A percentile compares a stretch with the other conserved stretches of the same genome.
Evolutionary conservation across 148 eudicot genomes (phyloP).

Genomic region (Nepenthes gracilis): DNA sequence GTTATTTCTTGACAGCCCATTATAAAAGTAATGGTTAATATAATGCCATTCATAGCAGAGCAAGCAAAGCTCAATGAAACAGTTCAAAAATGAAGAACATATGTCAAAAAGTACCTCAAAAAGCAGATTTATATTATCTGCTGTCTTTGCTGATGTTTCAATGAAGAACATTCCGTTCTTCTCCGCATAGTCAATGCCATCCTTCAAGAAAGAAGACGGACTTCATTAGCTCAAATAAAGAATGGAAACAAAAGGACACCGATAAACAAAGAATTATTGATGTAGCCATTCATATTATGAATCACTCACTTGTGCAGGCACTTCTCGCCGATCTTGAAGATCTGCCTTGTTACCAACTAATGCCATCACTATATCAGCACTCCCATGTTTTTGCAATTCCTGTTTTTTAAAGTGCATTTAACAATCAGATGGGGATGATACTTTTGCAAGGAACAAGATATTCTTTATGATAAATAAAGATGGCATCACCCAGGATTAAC

Average conservation of each 20-base stretch:
- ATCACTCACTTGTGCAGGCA: constrained; percentile 59
- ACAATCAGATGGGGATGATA: background rate
- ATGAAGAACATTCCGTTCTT: constrained; percentile 97
- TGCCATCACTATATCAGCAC: constrained; percentile 94
- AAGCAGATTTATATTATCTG: constrained; percentile 90
- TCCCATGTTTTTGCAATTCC: constrained; percentile 95
- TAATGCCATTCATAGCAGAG: too few relatives aligned
- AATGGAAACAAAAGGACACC: background rate
- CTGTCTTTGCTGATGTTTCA: constrained; percentile 97
- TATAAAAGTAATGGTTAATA: too few relatives aligned
- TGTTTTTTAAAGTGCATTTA: constrained; percentile 9
- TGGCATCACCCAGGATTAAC: too few relatives aligned
- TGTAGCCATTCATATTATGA: background rate
- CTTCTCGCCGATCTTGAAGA: constrained; percentile 85
- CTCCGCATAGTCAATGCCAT: constrained; percentile 76
- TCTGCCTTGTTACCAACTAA: constrained; percentile 98
- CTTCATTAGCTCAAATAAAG: background rate
- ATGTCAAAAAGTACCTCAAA: constrained; percentile 52
- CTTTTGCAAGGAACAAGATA: too few relatives aligned
- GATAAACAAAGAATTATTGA: background rate
- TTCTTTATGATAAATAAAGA: too few relatives aligned
- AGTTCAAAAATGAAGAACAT: background rate
- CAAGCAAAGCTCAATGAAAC: too few relatives aligned
- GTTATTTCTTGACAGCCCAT: too few relatives aligned
- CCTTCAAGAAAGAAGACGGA: constrained; percentile 26